These are phyloP conservation scores for Tetraselmis striata DNA, from an alignment of 139 green algal species.

Conservation along the genomic window DNA sequence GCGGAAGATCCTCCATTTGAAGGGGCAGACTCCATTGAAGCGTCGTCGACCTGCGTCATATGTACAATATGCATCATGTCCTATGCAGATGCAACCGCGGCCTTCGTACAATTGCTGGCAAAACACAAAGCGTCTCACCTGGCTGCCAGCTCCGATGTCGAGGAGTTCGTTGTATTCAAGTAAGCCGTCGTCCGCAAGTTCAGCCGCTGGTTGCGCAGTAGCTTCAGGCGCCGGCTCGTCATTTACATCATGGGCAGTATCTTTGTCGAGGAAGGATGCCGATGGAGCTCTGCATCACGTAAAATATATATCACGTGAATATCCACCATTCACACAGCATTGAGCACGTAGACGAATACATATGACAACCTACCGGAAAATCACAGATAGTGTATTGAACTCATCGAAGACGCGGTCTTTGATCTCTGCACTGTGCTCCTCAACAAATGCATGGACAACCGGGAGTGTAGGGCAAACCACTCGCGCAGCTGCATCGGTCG, in stretches of 20 bases:
- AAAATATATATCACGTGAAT: too few relatives aligned
- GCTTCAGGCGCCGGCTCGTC: not conserved
- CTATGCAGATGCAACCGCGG: too few relatives aligned
- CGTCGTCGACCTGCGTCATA: not conserved
- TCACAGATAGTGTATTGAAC: conserved; percentile 85
- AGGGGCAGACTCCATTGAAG: not conserved
- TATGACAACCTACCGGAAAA: conserved; percentile 61
- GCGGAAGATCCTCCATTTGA: not conserved
- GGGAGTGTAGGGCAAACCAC: conserved; percentile 39
- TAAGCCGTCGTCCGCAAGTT: not conserved
- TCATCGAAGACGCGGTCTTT: conserved; percentile 84
- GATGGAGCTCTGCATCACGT: not conserved
- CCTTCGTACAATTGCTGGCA: too few relatives aligned
- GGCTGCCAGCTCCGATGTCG: not conserved
- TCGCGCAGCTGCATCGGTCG: conserved; percentile 20
- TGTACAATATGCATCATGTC: too few relatives aligned
- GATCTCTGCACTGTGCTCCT: conserved; percentile 52
- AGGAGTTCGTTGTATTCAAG: not conserved
- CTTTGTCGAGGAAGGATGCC: not conserved
- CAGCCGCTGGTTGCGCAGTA: not conserved
- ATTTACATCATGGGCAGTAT: not conserved
- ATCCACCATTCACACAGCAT: too few relatives aligned
- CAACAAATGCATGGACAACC: conserved; percentile 36
- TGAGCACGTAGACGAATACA: too few relatives aligned
- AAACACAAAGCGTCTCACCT: too few relatives aligned